Conservation (phyloP, 805 yeast species). For the Jamesozyma piceae region DNA sequence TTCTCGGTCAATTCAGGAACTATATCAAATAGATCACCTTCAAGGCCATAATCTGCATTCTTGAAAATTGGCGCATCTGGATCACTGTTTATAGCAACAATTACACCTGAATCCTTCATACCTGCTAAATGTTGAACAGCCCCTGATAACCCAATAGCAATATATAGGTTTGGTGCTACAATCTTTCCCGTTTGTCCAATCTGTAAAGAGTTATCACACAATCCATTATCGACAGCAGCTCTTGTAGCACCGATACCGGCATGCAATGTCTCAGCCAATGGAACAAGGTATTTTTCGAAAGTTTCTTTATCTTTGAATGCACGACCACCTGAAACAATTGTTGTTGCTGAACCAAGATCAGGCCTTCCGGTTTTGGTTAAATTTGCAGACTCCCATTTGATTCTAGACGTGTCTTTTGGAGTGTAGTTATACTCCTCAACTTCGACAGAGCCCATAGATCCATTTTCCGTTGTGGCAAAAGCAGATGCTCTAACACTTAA, state of each 20-base stretch:
- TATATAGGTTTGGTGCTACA: slow-evolving; percentile 89
- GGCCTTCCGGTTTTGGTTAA: slow-evolving; percentile 73
- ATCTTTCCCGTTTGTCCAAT: slow-evolving; percentile 98
- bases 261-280: slow-evolving; percentile 71
- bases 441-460: slow-evolving; percentile 39
- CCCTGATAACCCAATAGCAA: slow-evolving; percentile 92
- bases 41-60: slow-evolving; percentile 80
- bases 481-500: slow-evolving; percentile 82
- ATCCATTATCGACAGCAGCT: slow-evolving; percentile 96
- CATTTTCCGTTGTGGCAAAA: slow-evolving; percentile 43
- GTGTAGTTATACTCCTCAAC: slow-evolving; percentile 27
- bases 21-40: slow-evolving; percentile 77
- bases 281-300: slow-evolving; percentile 66
- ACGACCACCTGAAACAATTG: slow-evolving; percentile 87
- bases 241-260: slow-evolving; percentile 98
- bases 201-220: slow-evolving; percentile 90
- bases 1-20: slow-evolving; percentile 87
- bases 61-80: slow-evolving; percentile 91
- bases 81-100: slow-evolving; percentile 91
- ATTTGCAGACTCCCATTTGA: slow-evolving; percentile 60
- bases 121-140: slow-evolving; percentile 98
- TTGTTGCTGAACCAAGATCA: slow-evolving; percentile 74
- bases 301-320: slow-evolving; percentile 86
- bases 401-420: neutral
- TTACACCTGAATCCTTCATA: slow-evolving; percentile 90